Conservation (phyloP, 2,329 filamentous ascomycete species). For the Chrysoporthe deuterocubensis region DNA sequence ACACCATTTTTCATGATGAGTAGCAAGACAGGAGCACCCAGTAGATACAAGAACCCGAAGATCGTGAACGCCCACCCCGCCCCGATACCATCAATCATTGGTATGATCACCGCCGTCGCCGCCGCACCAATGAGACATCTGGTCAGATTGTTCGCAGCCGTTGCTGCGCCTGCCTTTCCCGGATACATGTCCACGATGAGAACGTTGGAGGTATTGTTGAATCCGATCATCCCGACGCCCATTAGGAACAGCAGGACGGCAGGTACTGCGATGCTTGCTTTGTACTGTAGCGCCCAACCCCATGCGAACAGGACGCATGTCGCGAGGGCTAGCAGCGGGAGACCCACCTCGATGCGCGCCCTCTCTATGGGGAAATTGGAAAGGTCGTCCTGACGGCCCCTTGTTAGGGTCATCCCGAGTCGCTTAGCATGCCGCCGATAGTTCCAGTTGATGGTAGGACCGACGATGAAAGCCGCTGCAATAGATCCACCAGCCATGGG, state of each 20-base stretch:
- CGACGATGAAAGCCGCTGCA: slow-evolving; percentile 49
- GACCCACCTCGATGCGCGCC: slow-evolving; percentile 52
- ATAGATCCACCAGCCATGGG: slow-evolving; percentile 56
- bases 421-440: slow-evolving; percentile 64
- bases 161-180: slow-evolving; percentile 54
- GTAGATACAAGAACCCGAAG: slow-evolving; percentile 47
- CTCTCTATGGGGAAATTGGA: slow-evolving; percentile 55
- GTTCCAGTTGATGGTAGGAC: slow-evolving; percentile 68
- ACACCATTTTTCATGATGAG: slow-evolving; percentile 48
- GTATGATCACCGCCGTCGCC: slow-evolving; percentile 54
- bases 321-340: slow-evolving; percentile 56
- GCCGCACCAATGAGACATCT: slow-evolving; percentile 60
- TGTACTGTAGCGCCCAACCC: slow-evolving; percentile 55
- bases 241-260: slow-evolving; percentile 52
- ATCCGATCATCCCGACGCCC: slow-evolving; percentile 55
- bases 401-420: slow-evolving; percentile 56
- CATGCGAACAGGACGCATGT: slow-evolving; percentile 52
- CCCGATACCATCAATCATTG: slow-evolving; percentile 56
- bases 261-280: slow-evolving; percentile 49
- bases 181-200: slow-evolving; percentile 62
- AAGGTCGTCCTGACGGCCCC: slow-evolving; percentile 55
- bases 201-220: slow-evolving; percentile 56
- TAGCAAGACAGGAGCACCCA: slow-evolving; percentile 45
- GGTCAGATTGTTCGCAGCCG: slow-evolving; percentile 60
- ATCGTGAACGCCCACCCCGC: slow-evolving; percentile 57